Evolutionary conservation across 345 rosid species (phyloP).

Genomic region (Punica granatum): DNA sequence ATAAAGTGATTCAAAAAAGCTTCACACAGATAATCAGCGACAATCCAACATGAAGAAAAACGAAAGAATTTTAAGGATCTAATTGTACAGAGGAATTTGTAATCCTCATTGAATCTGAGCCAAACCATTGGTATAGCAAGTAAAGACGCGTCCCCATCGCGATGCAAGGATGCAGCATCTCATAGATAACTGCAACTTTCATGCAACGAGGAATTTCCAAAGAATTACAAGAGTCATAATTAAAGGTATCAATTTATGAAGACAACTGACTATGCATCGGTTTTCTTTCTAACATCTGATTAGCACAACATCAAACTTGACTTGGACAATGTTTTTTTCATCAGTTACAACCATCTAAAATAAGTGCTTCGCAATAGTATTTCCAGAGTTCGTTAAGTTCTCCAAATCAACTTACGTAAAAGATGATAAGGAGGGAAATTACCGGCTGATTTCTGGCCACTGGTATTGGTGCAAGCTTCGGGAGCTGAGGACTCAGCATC

Average conservation of each 20-base stretch:
- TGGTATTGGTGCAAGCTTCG: conserved; percentile 48
- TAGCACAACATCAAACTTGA: not conserved
- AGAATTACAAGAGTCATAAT: not conserved
- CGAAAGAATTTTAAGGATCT: not conserved
- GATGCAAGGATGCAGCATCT: not conserved
- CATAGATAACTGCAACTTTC: not conserved
- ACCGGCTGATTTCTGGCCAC: conserved; percentile 45
- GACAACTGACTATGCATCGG: not conserved
- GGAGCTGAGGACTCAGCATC: conserved; percentile 42
- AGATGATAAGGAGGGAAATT: not conserved
- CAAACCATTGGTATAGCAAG: not conserved
- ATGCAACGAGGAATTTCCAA: not conserved
- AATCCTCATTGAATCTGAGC: not conserved
- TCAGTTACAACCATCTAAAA: not conserved
- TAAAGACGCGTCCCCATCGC: not conserved
- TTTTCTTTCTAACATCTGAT: not conserved
- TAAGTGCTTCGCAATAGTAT: not conserved
- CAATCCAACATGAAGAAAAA: too few relatives aligned
- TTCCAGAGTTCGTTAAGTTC: not conserved
- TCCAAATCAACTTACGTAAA: not conserved
- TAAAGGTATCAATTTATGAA: not conserved
- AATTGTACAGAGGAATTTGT: not conserved
- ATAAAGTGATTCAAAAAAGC: not conserved
- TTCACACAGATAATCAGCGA: not conserved
- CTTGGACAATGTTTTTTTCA: not conserved